phyloP scores from a whole-genome alignment of 441 rosid genomes.

The Arabidopsis hybrid region DNA sequence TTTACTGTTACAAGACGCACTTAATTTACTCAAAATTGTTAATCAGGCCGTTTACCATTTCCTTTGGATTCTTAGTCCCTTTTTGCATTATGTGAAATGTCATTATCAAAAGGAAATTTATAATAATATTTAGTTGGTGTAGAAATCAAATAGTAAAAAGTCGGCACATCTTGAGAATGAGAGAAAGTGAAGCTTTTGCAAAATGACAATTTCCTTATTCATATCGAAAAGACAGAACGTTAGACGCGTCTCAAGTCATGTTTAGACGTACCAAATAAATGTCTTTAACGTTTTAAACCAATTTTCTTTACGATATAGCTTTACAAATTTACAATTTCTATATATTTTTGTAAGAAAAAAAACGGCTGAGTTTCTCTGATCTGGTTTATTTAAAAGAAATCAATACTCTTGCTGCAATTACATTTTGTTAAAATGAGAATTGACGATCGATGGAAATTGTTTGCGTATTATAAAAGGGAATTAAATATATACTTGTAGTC shows the following conservation, averaged over 20 bases:
- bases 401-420: neutral
- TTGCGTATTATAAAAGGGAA: neutral
- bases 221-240: constrained; percentile 23
- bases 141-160: constrained; percentile 31
- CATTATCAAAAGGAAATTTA: neutral
- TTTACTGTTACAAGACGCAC: too few relatives aligned
- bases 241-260: neutral
- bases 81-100: neutral
- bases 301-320: neutral
- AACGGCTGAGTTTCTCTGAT: neutral
- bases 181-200: constrained; percentile 30
- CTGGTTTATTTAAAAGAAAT: neutral
- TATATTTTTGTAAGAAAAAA: too few relatives aligned
- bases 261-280: neutral
- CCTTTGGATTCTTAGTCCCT: neutral
- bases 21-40: too few relatives aligned
- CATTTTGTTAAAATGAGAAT: neutral
- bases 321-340: neutral
- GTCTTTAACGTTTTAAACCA: neutral
- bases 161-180: constrained; percentile 38
- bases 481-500: neutral
- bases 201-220: constrained; percentile 36
- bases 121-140: constrained; percentile 7
- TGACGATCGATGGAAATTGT: neutral
- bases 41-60: constrained; percentile 7